A percentile compares a stretch with the other conserved stretches of the same genome.
Evolutionary conservation across 495 filamentous ascomycete genomes (phyloP).

Genomic region (Podospora appendiculata): DNA sequence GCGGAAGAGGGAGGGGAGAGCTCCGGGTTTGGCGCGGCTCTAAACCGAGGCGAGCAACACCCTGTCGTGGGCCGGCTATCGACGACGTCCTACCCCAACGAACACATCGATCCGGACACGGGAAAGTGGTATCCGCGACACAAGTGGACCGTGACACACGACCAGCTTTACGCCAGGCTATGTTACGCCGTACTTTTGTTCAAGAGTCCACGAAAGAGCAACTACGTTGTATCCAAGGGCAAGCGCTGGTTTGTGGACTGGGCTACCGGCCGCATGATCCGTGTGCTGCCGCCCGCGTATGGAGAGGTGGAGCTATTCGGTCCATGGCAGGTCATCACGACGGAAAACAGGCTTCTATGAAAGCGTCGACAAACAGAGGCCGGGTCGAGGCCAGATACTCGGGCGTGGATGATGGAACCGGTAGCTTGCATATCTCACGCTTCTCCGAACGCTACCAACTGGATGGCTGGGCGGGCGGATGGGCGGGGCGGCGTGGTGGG

Average conservation of each 20-base stretch:
- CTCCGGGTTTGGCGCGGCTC: constrained; percentile 1
- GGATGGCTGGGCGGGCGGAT: neutral
- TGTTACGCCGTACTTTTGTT: constrained; percentile 44
- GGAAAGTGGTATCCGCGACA: constrained; percentile 46
- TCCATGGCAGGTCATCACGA: constrained; percentile 27
- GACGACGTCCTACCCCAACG: constrained; percentile 27
- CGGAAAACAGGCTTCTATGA: constrained; percentile 26
- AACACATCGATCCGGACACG: constrained; percentile 24
- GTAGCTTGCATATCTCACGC: too few relatives aligned
- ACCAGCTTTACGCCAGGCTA: constrained; percentile 44
- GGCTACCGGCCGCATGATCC: constrained; percentile 33
- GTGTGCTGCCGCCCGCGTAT: constrained; percentile 32
- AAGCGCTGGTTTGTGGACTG: constrained; percentile 43
- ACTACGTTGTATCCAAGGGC: constrained; percentile 37
- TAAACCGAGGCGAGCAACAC: constrained; percentile 10
- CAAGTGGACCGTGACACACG: constrained; percentile 38
- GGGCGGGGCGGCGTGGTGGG: neutral
- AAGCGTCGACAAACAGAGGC: neutral
- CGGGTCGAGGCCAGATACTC: too few relatives aligned
- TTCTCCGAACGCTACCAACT: neutral
- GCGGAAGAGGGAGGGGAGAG: constrained; percentile 7
- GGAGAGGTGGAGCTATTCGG: constrained; percentile 29
- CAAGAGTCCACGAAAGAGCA: constrained; percentile 36
- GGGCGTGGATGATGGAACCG: too few relatives aligned
- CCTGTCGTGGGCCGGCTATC: constrained; percentile 20